These are phyloP conservation scores for Gliomastix tumulicola DNA, from an alignment of 2,329 filamentous ascomycete species.

Conservation along the genomic window DNA sequence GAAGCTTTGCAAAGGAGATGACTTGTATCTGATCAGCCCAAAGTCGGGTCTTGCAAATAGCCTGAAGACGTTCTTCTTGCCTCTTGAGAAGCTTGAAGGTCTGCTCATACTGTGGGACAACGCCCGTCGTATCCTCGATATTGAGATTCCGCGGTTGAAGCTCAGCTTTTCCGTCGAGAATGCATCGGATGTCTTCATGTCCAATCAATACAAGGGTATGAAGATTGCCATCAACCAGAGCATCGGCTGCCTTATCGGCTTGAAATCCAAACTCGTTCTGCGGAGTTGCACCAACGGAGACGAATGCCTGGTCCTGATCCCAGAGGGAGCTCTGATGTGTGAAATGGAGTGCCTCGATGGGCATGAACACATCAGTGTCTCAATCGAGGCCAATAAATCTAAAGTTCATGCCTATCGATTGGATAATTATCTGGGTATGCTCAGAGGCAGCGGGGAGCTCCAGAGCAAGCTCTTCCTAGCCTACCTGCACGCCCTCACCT, in stretches of 20 bases:
- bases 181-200: neutral
- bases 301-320: slow-evolving; percentile 31
- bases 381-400: neutral
- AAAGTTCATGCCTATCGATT: neutral
- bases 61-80: too few species aligned
- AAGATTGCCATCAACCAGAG: slow-evolving; percentile 35
- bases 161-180: neutral
- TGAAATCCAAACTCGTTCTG: slow-evolving; percentile 42
- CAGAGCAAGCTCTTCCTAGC: slow-evolving; percentile 40
- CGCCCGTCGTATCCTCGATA: neutral
- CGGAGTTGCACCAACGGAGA: too few species aligned
- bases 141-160: neutral
- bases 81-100: too few species aligned
- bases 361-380: slow-evolving; percentile 25
- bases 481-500: slow-evolving; percentile 45
- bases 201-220: slow-evolving; percentile 41
- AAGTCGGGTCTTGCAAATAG: too few species aligned
- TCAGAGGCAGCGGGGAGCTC: slow-evolving; percentile 40
- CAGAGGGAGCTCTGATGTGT: slow-evolving; percentile 16
- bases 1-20: too few species aligned
- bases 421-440: neutral
- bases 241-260: slow-evolving; percentile 39
- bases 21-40: too few species aligned
- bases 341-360: too few species aligned
- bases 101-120: too few species aligned